phyloP scores from a whole-genome alignment of 495 filamentous ascomycete genomes.

The Letharia columbiana region DNA sequence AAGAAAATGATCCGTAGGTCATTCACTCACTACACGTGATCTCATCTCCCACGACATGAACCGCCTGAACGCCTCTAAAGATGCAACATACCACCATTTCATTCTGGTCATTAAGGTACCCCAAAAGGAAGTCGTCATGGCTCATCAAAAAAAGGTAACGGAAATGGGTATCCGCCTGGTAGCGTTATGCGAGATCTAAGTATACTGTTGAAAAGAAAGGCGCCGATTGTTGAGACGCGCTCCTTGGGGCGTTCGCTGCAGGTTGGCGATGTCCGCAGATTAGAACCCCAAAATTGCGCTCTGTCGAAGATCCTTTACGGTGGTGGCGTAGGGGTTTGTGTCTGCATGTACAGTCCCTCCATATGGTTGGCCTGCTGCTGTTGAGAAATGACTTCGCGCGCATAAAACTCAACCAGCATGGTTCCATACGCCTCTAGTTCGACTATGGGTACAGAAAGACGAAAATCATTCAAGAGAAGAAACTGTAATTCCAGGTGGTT shows the following conservation, averaged over 20 bases:
- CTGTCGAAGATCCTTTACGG: background rate
- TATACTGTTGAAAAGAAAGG: background rate
- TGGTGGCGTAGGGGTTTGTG: background rate
- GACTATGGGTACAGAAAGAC: slow-evolving; percentile 86
- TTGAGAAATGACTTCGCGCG: slow-evolving; percentile 76
- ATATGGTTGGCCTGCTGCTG: slow-evolving; percentile 32
- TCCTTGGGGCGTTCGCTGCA: background rate
- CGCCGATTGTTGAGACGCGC: background rate
- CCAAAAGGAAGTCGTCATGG: background rate
- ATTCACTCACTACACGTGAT: background rate
- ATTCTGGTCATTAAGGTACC: slow-evolving; percentile 1
- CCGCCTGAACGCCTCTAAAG: background rate
- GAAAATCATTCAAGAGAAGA: slow-evolving; percentile 91
- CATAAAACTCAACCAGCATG: slow-evolving; percentile 98
- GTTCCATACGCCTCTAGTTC: slow-evolving; percentile 96
- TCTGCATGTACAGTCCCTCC: slow-evolving; percentile 13
- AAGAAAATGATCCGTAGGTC: background rate
- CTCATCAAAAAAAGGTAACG: background rate
- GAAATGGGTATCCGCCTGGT: slow-evolving; percentile 6
- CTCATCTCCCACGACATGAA: background rate
- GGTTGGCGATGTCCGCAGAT: background rate
- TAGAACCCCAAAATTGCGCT: background rate
- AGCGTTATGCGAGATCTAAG: background rate
- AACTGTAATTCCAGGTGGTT: slow-evolving; percentile 98
- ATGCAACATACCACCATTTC: slow-evolving; percentile 1